Percentiles rank a stretch among this genome's conserved stretches.
These are phyloP conservation scores for Trichoderma sp. DNA, from an alignment of 2,329 filamentous ascomycete species.

Conservation along the genomic window DNA sequence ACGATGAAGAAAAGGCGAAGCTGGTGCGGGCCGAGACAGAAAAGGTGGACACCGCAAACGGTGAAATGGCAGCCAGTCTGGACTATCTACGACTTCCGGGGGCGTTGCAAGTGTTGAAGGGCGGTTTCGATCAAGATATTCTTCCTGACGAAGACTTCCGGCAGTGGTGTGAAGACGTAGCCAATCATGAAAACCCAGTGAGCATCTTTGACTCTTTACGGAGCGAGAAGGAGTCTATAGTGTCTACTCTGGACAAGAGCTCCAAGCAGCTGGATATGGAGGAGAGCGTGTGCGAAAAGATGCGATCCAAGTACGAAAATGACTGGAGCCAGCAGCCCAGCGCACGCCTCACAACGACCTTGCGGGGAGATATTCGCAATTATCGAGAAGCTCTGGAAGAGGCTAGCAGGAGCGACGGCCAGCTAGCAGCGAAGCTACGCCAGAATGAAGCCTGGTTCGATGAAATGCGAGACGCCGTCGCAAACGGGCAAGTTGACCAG, in stretches of 20 bases:
- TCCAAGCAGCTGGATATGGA: slow-evolving; percentile 93
- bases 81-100: slow-evolving; percentile 90
- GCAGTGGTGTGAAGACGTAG: slow-evolving; percentile 90
- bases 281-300: slow-evolving; percentile 97
- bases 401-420: slow-evolving; percentile 79
- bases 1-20: slow-evolving; percentile 98
- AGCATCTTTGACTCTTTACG: slow-evolving; percentile 76
- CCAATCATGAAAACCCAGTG: slow-evolving; percentile 76
- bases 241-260: slow-evolving; percentile 71
- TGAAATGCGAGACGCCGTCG: slow-evolving; percentile 88
- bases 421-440: slow-evolving; percentile 77
- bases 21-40: slow-evolving; percentile 90
- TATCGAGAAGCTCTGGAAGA: slow-evolving; percentile 89
- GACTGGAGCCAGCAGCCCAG: slow-evolving; percentile 99
- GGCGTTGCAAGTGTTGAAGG: slow-evolving; percentile 87
- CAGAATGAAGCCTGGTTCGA: slow-evolving; percentile 88
- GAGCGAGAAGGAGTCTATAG: slow-evolving; percentile 72
- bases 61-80: slow-evolving; percentile 91
- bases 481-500: slow-evolving; percentile 80
- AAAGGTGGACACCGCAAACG: slow-evolving; percentile 85
- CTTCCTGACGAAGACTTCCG: slow-evolving; percentile 87
- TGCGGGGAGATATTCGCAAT: slow-evolving; percentile 81
- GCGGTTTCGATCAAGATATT: slow-evolving; percentile 86
- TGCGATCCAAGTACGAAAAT: slow-evolving; percentile 92
- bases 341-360: slow-evolving; percentile 79